These are phyloP conservation scores for Eucalyptus cloeziana DNA, from an alignment of 345 rosid species.

Conservation along the genomic window DNA sequence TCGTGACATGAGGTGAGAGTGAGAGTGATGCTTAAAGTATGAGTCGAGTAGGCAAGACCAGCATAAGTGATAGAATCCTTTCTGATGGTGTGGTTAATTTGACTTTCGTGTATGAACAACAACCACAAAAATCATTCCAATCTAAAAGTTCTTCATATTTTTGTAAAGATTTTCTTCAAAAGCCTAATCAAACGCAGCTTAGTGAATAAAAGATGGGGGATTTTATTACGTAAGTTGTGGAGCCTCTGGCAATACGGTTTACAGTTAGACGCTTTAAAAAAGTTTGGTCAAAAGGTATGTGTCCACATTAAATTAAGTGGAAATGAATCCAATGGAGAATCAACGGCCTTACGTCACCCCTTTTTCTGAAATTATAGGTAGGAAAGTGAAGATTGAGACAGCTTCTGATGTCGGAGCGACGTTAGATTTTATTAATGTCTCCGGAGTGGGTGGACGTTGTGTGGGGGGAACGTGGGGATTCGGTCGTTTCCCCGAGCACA, in stretches of 20 bases:
- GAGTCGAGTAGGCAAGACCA: not conserved
- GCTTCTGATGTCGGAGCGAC: not conserved
- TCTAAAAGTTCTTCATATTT: not conserved
- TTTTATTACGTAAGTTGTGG: not conserved
- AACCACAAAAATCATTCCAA: not conserved
- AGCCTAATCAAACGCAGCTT: not conserved
- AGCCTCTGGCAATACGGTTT: not conserved
- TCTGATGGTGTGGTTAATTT: rapidly evolving
- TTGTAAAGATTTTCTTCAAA: not conserved
- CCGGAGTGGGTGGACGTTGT: not conserved
- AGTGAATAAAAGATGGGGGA: not conserved
- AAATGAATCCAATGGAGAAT: not conserved
- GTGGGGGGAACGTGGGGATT: not conserved
- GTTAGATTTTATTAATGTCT: not conserved
- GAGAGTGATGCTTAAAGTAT: not conserved
- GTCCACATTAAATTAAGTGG: not conserved
- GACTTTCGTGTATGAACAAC: not conserved
- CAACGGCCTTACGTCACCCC: not conserved
- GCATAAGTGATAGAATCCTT: not conserved
- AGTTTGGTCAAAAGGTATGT: not conserved
- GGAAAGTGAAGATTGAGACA: not conserved
- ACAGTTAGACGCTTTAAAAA: not conserved
- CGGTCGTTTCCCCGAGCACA: not conserved
- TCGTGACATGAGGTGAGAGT: not conserved
- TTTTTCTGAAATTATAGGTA: not conserved